Percentiles rank a stretch among this genome's conserved stretches.
These are phyloP conservation scores for Quercus lobata DNA, from an alignment of 331 rosid genomes.

Conservation along the genomic window DNA sequence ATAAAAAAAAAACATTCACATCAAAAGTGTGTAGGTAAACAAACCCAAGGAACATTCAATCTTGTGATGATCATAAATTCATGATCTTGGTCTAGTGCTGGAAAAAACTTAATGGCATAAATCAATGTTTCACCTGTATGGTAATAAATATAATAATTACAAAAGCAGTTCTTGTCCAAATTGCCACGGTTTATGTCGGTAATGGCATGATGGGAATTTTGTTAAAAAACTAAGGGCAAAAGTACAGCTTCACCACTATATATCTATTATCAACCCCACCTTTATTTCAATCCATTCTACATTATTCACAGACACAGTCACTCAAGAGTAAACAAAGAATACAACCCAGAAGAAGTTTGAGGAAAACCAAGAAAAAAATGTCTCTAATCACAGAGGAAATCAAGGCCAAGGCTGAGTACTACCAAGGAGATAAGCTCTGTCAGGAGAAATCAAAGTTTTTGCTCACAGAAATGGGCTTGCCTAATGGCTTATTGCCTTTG, in stretches of 20 bases:
- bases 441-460: slow-evolving; percentile 48
- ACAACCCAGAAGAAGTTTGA: too few species aligned
- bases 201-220: slow-evolving; percentile 29
- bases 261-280: slow-evolving; percentile 1
- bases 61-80: too few species aligned
- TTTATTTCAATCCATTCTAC: background rate
- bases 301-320: background rate
- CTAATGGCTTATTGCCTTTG: slow-evolving; percentile 76
- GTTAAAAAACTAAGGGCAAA: slow-evolving; percentile 28
- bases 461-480: slow-evolving; percentile 56
- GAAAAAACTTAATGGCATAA: too few species aligned
- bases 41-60: too few species aligned
- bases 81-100: too few species aligned
- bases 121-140: too few species aligned
- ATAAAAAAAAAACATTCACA: too few species aligned
- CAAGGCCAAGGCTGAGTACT: slow-evolving; percentile 54
- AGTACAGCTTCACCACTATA: slow-evolving; percentile 4
- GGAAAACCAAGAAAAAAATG: slow-evolving; percentile 30
- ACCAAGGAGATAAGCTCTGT: slow-evolving; percentile 66
- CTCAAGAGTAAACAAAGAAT: too few species aligned
- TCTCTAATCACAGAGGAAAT: slow-evolving; percentile 45
- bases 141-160: too few species aligned
- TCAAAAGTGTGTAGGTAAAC: too few species aligned
- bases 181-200: background rate
- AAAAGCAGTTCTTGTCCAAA: too few species aligned